Percentiles rank a stretch among this genome's conserved stretches.
These are phyloP conservation scores for Thelonectria olida DNA, from an alignment of 2,329 filamentous ascomycete genomes.

Conservation along the genomic window DNA sequence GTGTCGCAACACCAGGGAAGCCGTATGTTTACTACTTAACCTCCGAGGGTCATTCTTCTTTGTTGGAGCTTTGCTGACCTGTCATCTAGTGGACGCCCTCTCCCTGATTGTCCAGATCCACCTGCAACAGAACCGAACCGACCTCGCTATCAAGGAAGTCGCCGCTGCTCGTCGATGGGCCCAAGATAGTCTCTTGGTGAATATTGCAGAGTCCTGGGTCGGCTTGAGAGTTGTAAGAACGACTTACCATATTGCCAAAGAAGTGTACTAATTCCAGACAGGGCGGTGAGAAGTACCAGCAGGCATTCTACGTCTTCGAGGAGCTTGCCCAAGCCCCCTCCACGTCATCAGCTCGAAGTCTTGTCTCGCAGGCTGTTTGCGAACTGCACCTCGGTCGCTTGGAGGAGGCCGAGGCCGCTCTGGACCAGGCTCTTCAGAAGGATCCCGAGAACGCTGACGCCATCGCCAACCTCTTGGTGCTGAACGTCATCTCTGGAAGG, in stretches of 20 bases:
- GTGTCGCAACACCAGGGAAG: slow-evolving; percentile 86
- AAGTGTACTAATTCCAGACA: slow-evolving; percentile 50
- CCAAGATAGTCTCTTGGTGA: slow-evolving; percentile 92
- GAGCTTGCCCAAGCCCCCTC: slow-evolving; percentile 90
- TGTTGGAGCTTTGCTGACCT: slow-evolving; percentile 35
- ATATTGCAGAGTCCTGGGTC: slow-evolving; percentile 95
- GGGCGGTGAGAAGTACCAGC: slow-evolving; percentile 96
- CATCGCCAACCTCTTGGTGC: slow-evolving; percentile 83
- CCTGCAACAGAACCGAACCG: slow-evolving; percentile 88
- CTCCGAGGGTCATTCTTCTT: neutral
- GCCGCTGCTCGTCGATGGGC: slow-evolving; percentile 89
- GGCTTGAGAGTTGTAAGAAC: slow-evolving; percentile 79
- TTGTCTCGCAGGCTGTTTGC: slow-evolving; percentile 89
- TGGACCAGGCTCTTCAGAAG: slow-evolving; percentile 81
- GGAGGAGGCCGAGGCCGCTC: slow-evolving; percentile 87
- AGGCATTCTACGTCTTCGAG: slow-evolving; percentile 97
- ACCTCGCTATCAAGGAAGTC: slow-evolving; percentile 91
- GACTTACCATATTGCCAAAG: neutral
- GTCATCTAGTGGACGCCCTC: slow-evolving; percentile 72
- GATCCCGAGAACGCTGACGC: slow-evolving; percentile 77
- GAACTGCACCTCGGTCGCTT: slow-evolving; percentile 90
- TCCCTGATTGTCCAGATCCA: slow-evolving; percentile 92
- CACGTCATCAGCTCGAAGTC: slow-evolving; percentile 77
- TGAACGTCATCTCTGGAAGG: slow-evolving; percentile 81
- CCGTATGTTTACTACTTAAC: slow-evolving; percentile 62